Evolutionary conservation across 805 yeast genomes (phyloP), one percentile per base, ranked within the genome.

Genomic region (Nakazawaea ishiwadae): DNA sequence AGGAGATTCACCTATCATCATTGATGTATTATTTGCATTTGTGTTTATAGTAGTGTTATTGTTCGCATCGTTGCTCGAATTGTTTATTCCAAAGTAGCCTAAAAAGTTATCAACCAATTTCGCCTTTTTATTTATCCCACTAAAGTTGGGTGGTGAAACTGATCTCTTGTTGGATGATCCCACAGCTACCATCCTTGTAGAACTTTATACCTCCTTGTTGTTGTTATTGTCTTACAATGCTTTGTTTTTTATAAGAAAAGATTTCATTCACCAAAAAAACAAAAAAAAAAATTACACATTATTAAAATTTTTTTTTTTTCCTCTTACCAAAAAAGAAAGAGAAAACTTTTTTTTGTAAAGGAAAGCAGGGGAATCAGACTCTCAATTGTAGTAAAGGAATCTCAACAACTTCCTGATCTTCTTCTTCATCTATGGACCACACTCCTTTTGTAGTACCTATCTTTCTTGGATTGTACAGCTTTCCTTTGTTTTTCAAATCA

Each of bases 391-490:
- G n/a, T n/a, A n/a, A n/a, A n/a, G n/a, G n/a, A n/a, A n/a, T n/a
- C n/a, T n/a, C n/a, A n/a, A n/a, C n/a, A n/a, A n/a, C n/a, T n/a
- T n/a, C n/a, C n/a, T n/a, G n/a, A n/a, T n/a, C n/a, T n/a, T n/a
- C n/a, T 18, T 8, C 24, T 7, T 28, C 24, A 3, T 27, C 40
- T 5, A 28, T 29, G 21, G 12, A 14, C 40, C 34, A 37, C 5
- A 15, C 5, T 20, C 19, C 34, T 30, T 28, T 1, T 16, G 30
- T 5, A n/a, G n/a, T n/a, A n/a, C 60, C 59, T 35, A 68, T 43
- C 41, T 71, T 50, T 51, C 75, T 56, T n/a, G 76, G 75, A 4
- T 68, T 65, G 35, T 56, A 63, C 0, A 76, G 71, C 48, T 68
- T 50, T 1, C 74, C 75, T 15, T 56, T 26, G 44, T 60, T 60